Percentiles rank a stretch among this genome's conserved stretches.
Conservation (phyloP, 1,284 basidiomycete genomes). For the Sutorius eximius region DNA sequence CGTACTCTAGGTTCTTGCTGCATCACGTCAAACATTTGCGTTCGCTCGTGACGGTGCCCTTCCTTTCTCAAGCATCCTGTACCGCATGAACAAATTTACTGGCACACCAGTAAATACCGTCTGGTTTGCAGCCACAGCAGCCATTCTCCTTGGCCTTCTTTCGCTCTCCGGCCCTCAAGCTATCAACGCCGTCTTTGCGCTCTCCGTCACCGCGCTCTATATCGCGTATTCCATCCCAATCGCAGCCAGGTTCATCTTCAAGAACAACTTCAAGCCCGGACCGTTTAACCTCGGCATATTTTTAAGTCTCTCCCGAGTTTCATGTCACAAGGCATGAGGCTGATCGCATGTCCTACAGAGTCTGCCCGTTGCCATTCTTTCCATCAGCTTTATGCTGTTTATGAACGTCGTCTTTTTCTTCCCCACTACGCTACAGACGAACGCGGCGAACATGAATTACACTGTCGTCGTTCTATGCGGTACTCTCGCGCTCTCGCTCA, state of each 20-base stretch:
- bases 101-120: constrained; percentile 70
- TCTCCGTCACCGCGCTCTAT: constrained; percentile 59
- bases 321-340: background rate
- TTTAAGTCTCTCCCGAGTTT: constrained; percentile 40
- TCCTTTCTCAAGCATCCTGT: constrained; percentile 68
- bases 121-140: constrained; percentile 50
- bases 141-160: constrained; percentile 56
- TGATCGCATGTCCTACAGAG: constrained; percentile 39
- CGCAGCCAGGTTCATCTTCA: constrained; percentile 47
- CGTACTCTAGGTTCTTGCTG: constrained; percentile 48
- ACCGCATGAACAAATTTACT: constrained; percentile 63
- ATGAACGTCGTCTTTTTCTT: constrained; percentile 64
- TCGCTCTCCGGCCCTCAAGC: constrained; percentile 65
- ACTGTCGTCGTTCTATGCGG: constrained; percentile 61
- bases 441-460: constrained; percentile 63
- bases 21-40: constrained; percentile 62
- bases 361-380: constrained; percentile 49
- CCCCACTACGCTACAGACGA: constrained; percentile 51
- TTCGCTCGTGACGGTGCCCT: constrained; percentile 67
- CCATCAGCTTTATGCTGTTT: constrained; percentile 62
- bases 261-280: constrained; percentile 60
- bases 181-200: constrained; percentile 65
- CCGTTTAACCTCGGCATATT: constrained; percentile 63
- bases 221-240: constrained; percentile 64
- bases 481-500: constrained; percentile 51